Evolutionary conservation across 495 filamentous ascomycete genomes (phyloP), one percentile per base, ranked within the genome.

Genomic region (Penicillium diatomitis): DNA sequence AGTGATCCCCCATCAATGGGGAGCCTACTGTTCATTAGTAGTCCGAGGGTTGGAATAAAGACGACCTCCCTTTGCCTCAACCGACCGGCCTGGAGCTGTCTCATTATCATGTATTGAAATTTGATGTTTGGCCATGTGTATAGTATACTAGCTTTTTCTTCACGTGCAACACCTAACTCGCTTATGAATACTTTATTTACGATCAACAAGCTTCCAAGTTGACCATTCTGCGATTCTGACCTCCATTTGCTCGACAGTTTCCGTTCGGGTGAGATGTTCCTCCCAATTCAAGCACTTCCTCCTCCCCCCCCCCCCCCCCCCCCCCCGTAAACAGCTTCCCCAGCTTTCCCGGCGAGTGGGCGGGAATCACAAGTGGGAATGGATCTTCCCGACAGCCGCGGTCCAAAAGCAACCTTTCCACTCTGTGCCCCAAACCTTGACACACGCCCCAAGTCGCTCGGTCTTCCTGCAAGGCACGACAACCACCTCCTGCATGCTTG

Each of bases 311-410:
- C n/a, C n/a, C n/a, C n/a, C n/a, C n/a, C n/a, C n/a, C n/a, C n/a
- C n/a, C 20, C 20, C 20, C 20, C 20, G 20, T 20, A 20, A 20
- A 20, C 20, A 20, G 20, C 20, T 20, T 20, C 20, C 20, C 20
- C 20, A 20, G 20, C 20, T 20, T 20, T 20, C 20, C 20, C 20
- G 20, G 20, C 20, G 20, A 20, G 20, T 20, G 42, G 32, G 44
- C 44, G 33, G 44, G 12, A 52, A 62, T 64, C 61, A 64, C 58
- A 60, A 49, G 61, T 42, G 54, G 48, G 50, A 49, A 52, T 58
- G 57, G 58, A 62, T 62, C 58, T 48, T 51, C 55, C 66, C 67
- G 67, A 70, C 54, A 67, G 57, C 67, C 67, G 67, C 67, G 65
- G 65, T 54, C 55, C 60, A 65, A 20, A 20, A 20, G 20, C 20